Base-by-base conservation (phyloP, 2,329 filamentous ascomycete species). In the Plectosphaerella plurivora region DNA sequence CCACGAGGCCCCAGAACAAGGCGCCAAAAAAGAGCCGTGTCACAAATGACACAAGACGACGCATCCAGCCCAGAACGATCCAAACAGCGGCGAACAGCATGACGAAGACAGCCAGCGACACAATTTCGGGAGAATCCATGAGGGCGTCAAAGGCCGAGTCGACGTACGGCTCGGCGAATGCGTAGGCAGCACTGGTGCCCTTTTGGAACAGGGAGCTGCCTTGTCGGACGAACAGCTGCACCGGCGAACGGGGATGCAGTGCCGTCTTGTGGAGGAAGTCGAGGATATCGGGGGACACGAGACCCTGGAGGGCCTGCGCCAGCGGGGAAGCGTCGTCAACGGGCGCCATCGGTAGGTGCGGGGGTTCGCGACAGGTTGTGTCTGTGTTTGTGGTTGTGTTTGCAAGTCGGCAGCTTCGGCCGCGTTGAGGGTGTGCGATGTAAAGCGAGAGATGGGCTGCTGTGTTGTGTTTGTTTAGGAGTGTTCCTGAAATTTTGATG, bases 11-110 rank as follows among this genome's bases (percentile, higher is more conserved):
- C 83, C 84, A 94, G 57, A 91, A 83, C 2, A 81, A 66, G 42
- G 91, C 59, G 22, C 79, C 72, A 57, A 89, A 67, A 11, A 77
- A 76, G 51, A 96, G 64, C n/a, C 80, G 74, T 50, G 91, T 81
- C 83, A 90, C 91, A 73, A 86, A 95, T 63, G 91, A 73, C 53
- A 96, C 76, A 18, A 90, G 72, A 55, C 89, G 81, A 55, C 85
- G 83, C 16, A 91, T 73, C 73, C 88, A 87, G 65, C 86, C 79
- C 57, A 94, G 74, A 52, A 92, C 66, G 64, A 91, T 75, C 49
- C 93, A 68, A 51, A 84, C 70, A 28, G 84, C 59, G 45, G 86
- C 69, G 4, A 89, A 72, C 9, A 85, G 61, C 14, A 75, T 73
- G 49, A 87, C 69, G 10, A 79, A 73, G 46, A 78, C 68, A 51